A percentile compares a stretch with the other conserved stretches of the same genome.
Evolutionary conservation across 495 filamentous ascomycete genomes (phyloP).

Genomic region (Pyrenopolyporus hunteri): DNA sequence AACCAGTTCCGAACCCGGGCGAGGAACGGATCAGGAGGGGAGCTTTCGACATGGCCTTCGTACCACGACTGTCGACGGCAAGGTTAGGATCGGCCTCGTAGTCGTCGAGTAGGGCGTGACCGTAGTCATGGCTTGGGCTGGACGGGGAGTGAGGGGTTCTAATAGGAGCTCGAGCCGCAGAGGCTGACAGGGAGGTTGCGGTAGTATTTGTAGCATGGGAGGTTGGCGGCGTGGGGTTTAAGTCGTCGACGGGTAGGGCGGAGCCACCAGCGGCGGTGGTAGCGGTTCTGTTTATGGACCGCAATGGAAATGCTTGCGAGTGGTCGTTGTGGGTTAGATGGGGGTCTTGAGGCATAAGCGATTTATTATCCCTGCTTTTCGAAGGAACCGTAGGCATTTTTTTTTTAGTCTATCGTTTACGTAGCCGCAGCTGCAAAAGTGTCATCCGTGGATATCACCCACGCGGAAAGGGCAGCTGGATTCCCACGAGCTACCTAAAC

Average conservation of each 20-base stretch:
- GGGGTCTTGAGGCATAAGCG: constrained; percentile 30
- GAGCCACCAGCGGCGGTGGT: constrained; percentile 16
- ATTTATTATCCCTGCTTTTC: constrained; percentile 31
- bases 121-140: constrained; percentile 37
- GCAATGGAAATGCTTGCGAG: constrained; percentile 27
- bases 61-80: constrained; percentile 27
- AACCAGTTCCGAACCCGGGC: constrained; percentile 53
- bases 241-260: constrained; percentile 25
- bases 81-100: constrained; percentile 29
- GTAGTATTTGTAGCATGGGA: constrained; percentile 31
- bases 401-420: constrained; percentile 24
- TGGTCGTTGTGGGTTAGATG: constrained; percentile 26
- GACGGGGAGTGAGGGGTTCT: constrained; percentile 25
- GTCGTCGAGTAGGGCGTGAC: constrained; percentile 23
- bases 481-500: constrained; percentile 3
- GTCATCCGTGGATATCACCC: constrained; percentile 22
- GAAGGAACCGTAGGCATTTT: constrained; percentile 18
- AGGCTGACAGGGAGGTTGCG: constrained; percentile 15
- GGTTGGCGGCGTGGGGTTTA: constrained; percentile 30
- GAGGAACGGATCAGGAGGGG: constrained; percentile 64
- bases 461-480: constrained; percentile 22
- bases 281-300: constrained; percentile 29
- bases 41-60: constrained; percentile 58
- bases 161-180: constrained; percentile 8
- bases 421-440: constrained; percentile 19